Conservation (phyloP, 2,329 filamentous ascomycete species). For the Tolypocladium pustulatum region DNA sequence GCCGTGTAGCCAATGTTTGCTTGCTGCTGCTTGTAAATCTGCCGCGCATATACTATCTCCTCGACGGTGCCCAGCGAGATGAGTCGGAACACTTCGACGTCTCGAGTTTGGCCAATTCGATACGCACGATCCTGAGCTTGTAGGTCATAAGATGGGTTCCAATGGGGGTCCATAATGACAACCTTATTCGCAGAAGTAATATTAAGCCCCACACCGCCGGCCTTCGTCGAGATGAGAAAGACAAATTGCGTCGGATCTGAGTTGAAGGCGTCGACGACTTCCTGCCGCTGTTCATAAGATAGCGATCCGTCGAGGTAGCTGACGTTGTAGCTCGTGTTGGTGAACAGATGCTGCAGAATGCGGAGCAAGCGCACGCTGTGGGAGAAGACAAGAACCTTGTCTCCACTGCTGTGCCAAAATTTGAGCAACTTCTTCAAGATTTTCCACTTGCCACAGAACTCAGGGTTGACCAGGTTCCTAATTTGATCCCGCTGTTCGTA, state of each 20-base stretch:
- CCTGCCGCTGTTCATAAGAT: constrained; percentile 71
- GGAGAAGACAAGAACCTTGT: constrained; percentile 93
- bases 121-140: constrained; percentile 96
- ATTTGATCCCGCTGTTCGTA: constrained; percentile 71
- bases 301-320: constrained; percentile 84
- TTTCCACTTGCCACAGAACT: constrained; percentile 96
- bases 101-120: constrained; percentile 81
- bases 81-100: constrained; percentile 91
- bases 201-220: constrained; percentile 87
- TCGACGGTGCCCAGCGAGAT: constrained; percentile 89
- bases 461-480: constrained; percentile 69
- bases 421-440: constrained; percentile 75
- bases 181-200: constrained; percentile 98
- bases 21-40: constrained; percentile 98
- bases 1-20: constrained; percentile 96
- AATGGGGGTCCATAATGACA: constrained; percentile 92
- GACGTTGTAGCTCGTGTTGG: constrained; percentile 79
- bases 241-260: constrained; percentile 79
- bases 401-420: constrained; percentile 81
- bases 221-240: constrained; percentile 89
- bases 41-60: constrained; percentile 91
- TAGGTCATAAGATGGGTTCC: constrained; percentile 91
- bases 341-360: constrained; percentile 78
- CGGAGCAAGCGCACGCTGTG: constrained; percentile 79
- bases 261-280: constrained; percentile 84